Base-by-base conservation (phyloP, 2,329 filamentous ascomycete species). In the Fusarium sp. region DNA sequence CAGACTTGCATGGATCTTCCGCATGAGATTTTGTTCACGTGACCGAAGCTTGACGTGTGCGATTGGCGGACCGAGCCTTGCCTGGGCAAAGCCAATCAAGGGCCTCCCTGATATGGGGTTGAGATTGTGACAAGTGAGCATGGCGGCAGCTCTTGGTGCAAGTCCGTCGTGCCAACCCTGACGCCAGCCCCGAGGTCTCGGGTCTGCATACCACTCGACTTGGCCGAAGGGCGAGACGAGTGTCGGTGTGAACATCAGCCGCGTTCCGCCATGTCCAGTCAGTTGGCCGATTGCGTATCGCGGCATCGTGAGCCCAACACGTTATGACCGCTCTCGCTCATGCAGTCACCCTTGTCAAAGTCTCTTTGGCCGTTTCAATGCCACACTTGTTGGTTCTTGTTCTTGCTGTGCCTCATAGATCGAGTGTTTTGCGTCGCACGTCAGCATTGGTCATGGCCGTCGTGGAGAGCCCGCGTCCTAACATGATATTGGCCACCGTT, bases 61-160 rank as follows among this genome's bases (percentile, higher is more conserved):
- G 77, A 79, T 79, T 78, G 75, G 78, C 78, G 78, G 79, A 78
- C 73, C 77, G 79, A 72, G 71, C 77, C 76, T 76, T 78, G 70
- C 70, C 68, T 74, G 68, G 63, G 62, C 66, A 46, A 67, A 49
- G 58, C 74, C 73, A 77, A 73, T 75, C 67, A 72, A 68, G 38
- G 65, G 58, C 55, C 60, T 23, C 50, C 63, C 33, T 56, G 33
- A 9, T 9, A 31, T 61, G 61, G 38, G 62, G 67, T 68, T 58
- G 31, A 65, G 64, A 61, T 56, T 72, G 60, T 70, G 67, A 70
- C 63, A 72, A 65, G 59, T 63, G 56, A 64, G 63, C 55, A 57
- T 66, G 57, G 59, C 55, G 61, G 61, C 57, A 62, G 62, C 50
- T 71, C 33, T 51, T 69, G 58, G 58, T 68, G 58, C 63, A 64